These are phyloP conservation scores for Streptanthus diversifolius DNA, from an alignment of 345 rosid species.

Conservation along the genomic window DNA sequence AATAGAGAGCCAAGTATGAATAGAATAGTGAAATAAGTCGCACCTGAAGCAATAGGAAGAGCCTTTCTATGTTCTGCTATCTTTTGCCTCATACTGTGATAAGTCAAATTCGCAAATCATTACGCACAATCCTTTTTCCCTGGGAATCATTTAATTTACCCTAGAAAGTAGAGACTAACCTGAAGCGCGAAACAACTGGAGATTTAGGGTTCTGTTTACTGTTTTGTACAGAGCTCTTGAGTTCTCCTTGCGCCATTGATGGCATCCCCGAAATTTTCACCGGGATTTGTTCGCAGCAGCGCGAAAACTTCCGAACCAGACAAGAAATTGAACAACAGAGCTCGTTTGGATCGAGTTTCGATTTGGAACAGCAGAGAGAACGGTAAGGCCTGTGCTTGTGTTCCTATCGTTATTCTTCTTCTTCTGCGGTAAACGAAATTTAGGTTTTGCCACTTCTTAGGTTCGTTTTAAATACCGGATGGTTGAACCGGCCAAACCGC, in stretches of 20 bases:
- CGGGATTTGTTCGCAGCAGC: not conserved
- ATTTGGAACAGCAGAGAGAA: not conserved
- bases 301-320: not conserved
- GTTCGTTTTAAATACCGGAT: not conserved
- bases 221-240: slow-evolving; percentile 15
- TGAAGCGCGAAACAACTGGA: slow-evolving; percentile 30
- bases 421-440: not conserved
- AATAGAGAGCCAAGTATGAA: not conserved
- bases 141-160: not conserved
- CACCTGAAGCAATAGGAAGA: slow-evolving; percentile 88
- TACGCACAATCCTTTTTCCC: not conserved
- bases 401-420: not conserved
- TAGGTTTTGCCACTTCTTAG: not conserved
- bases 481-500: not conserved
- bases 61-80: slow-evolving; percentile 62
- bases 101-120: slow-evolving; percentile 2
- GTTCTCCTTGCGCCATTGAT: slow-evolving; percentile 49
- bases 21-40: not conserved
- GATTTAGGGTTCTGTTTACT: slow-evolving; percentile 30
- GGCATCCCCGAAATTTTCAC: slow-evolving; percentile 34
- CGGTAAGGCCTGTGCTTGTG: not conserved
- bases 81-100: slow-evolving; percentile 43
- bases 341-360: not conserved
- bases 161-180: slow-evolving; percentile 30
- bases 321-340: not conserved